Conservation (phyloP, 192 early-diverging fungal genomes). For the Dissophora ornata region DNA sequence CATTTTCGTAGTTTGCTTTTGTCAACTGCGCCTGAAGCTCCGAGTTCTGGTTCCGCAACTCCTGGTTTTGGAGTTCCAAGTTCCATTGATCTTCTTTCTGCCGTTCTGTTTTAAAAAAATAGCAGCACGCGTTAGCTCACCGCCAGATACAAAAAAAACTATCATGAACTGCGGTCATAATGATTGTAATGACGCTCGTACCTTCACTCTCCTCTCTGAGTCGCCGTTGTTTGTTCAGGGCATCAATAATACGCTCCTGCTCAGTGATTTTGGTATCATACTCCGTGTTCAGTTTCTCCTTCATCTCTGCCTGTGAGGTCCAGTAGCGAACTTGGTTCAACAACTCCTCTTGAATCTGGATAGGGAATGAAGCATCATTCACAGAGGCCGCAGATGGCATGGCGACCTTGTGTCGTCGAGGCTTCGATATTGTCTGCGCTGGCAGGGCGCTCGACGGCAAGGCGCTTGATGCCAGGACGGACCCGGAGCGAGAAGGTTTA, state of each 20-base stretch:
- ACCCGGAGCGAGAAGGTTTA: constrained; percentile 11
- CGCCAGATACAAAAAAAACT: no score
- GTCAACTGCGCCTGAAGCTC: constrained; percentile 59
- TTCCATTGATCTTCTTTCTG: constrained; percentile 69
- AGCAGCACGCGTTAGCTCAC: not conserved
- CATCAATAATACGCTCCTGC: constrained; percentile 62
- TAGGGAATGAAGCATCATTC: constrained; percentile 38
- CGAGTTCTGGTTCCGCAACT: constrained; percentile 53
- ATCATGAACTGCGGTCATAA: no score
- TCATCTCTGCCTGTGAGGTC: constrained; percentile 49
- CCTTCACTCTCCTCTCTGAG: constrained; percentile 68
- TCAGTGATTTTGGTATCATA: constrained; percentile 65
- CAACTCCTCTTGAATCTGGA: constrained; percentile 51
- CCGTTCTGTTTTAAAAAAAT: constrained; percentile 52
- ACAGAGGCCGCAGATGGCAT: constrained; percentile 21
- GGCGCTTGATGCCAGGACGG: constrained; percentile 29
- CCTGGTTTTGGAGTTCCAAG: constrained; percentile 63
- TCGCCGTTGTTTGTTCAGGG: constrained; percentile 59
- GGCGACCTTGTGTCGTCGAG: constrained; percentile 44
- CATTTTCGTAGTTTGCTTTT: constrained; percentile 65
- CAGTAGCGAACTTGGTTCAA: constrained; percentile 53
- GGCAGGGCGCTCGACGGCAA: constrained; percentile 33
- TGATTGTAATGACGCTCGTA: no score
- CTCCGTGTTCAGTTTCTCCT: constrained; percentile 52
- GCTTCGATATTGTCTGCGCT: constrained; percentile 37